Conservation (phyloP, 2,329 filamentous ascomycete species). For the Trichoderma simmonsii region DNA sequence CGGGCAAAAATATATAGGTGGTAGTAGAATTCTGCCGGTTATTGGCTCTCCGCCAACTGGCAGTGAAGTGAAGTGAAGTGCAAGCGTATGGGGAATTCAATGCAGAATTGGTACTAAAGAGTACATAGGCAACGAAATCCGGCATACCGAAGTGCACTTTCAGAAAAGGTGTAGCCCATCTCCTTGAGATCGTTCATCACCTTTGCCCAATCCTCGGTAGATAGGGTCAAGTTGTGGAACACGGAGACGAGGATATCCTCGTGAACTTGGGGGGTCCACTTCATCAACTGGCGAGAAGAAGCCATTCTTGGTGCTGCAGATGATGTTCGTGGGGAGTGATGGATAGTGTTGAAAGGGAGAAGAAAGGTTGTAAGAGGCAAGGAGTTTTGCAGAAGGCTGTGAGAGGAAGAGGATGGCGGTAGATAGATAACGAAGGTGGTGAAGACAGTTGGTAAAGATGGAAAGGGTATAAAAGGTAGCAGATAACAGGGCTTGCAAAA, state of each 20-base stretch:
- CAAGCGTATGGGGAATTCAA: conserved; percentile 1
- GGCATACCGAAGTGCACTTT: conserved; percentile 41
- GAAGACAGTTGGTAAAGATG: background rate
- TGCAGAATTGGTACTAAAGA: background rate
- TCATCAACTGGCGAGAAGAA: conserved; percentile 31
- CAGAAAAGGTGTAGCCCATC: conserved; percentile 40
- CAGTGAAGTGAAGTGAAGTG: background rate
- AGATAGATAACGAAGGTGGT: background rate
- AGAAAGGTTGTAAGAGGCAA: background rate
- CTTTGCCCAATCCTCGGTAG: conserved; percentile 31
- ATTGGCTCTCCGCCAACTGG: background rate
- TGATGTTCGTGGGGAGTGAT: background rate
- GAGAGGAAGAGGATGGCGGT: background rate
- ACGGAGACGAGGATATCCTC: conserved; percentile 44
- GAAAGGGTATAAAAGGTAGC: background rate
- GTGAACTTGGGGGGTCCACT: conserved; percentile 43
- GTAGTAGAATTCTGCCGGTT: background rate
- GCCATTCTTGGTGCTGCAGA: background rate
- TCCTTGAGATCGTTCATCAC: conserved; percentile 37
- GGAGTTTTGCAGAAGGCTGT: background rate
- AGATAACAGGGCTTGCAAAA: background rate
- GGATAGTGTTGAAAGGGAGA: background rate
- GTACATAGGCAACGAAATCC: background rate
- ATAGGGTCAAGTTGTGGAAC: conserved; percentile 36
- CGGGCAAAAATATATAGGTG: background rate